phyloP scores from a whole-genome alignment of 75 land plant genomes.

The Cryptomeria japonica region DNA sequence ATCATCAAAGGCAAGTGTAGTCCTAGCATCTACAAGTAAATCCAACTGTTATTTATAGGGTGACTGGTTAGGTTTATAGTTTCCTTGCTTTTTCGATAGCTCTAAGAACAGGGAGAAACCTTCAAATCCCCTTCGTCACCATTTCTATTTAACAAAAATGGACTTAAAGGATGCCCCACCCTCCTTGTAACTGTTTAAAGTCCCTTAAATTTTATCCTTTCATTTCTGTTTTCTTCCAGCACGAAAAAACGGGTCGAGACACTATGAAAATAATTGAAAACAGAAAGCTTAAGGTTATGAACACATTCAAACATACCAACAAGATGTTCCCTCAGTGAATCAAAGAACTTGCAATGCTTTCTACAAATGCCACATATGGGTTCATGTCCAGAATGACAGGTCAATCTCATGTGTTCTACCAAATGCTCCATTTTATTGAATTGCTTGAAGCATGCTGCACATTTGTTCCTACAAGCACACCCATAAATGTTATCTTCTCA shows the following conservation, averaged over 20 bases:
- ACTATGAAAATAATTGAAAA: neutral
- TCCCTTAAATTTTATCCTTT: neutral
- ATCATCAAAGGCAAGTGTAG: too few relatives aligned
- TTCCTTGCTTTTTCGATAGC: neutral
- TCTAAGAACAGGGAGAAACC: neutral
- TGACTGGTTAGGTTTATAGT: neutral
- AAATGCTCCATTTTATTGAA: constrained; percentile 66
- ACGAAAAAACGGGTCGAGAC: neutral
- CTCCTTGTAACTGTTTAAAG: neutral
- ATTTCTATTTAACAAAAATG: neutral
- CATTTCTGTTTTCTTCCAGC: neutral
- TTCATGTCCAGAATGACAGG: constrained; percentile 75
- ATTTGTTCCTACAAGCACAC: constrained; percentile 54
- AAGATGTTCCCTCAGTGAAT: constrained; percentile 82
- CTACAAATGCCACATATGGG: constrained; percentile 69
- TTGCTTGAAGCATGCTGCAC: constrained; percentile 79
- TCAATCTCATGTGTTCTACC: constrained; percentile 62
- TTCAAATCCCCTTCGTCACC: neutral
- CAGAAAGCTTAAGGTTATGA: neutral
- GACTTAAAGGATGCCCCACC: neutral
- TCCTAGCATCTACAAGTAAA: too few relatives aligned
- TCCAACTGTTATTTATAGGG: neutral
- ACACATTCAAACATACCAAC: constrained; percentile 30
- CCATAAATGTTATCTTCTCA: neutral
- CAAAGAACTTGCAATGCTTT: constrained; percentile 76